Conservation (phyloP, 768 basidiomycete species). For the Rickenella mellea region DNA sequence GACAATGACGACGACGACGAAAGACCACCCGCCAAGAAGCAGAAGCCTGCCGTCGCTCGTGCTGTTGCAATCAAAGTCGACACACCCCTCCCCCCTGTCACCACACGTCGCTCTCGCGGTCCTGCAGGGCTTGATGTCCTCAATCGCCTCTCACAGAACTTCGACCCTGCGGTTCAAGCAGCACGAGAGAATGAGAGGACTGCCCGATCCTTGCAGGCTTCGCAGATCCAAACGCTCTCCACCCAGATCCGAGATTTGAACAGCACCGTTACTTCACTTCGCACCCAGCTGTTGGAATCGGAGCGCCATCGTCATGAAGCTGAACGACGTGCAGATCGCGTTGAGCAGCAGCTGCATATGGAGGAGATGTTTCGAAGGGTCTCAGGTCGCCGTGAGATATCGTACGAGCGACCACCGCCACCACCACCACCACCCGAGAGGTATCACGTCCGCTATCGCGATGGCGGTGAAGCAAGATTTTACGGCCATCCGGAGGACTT, state of each 20-base stretch:
- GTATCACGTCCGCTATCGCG: no score
- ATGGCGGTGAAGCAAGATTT: no score
- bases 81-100: slow-evolving; percentile 6
- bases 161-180: slow-evolving; percentile 17
- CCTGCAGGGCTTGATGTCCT: slow-evolving; percentile 14
- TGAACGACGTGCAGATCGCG: slow-evolving; percentile 10
- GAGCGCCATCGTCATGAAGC: slow-evolving; percentile 4
- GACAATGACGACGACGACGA: slow-evolving; percentile 1
- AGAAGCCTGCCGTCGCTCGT: no score
- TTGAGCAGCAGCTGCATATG: slow-evolving; percentile 11
- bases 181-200: slow-evolving; percentile 16
- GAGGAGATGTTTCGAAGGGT: no score
- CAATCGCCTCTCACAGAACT: slow-evolving; percentile 9
- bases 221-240: slow-evolving; percentile 15
- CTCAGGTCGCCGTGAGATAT: no score
- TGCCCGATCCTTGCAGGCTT: slow-evolving; percentile 14
- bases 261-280: slow-evolving; percentile 12
- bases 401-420: no score
- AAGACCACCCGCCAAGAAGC: no score
- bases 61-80: no score
- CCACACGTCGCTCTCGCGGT: slow-evolving; percentile 5
- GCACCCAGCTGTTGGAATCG: slow-evolving; percentile 8
- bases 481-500: no score
- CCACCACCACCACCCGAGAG: no score
- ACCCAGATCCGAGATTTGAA: slow-evolving; percentile 20